A percentile compares a stretch with the other conserved stretches of the same genome.
Evolutionary conservation across 23 red algal species (phyloP).

Genomic region (Porphyridium purpureum): DNA sequence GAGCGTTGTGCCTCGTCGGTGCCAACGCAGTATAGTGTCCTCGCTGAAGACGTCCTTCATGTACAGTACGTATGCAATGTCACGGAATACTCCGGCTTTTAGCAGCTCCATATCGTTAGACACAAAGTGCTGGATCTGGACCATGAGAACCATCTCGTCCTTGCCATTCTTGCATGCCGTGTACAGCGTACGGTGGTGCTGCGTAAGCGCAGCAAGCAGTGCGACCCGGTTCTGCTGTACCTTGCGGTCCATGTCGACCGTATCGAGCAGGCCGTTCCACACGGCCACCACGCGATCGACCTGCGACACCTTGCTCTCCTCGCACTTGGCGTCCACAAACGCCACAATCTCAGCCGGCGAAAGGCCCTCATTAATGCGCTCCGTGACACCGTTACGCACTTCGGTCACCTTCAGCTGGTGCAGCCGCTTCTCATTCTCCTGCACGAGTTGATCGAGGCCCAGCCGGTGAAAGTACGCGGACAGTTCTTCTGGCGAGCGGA

Average conservation of each 20-base stretch:
- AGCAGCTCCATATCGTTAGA: constrained; percentile 63
- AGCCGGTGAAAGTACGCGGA: constrained; percentile 29
- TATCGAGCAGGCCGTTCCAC: constrained; percentile 33
- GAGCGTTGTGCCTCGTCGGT: constrained; percentile 24
- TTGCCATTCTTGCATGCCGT: constrained; percentile 21
- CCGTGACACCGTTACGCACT: constrained; percentile 23
- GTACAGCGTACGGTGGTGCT: constrained; percentile 22
- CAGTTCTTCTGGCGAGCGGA: constrained; percentile 39
- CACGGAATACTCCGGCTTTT: constrained; percentile 47
- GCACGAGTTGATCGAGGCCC: constrained; percentile 53
- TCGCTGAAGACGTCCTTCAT: constrained; percentile 51
- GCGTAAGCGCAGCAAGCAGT: constrained; percentile 25
- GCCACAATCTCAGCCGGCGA: constrained; percentile 16
- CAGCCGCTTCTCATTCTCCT: constrained; percentile 47
- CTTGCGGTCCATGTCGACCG: constrained; percentile 42
- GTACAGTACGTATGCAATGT: constrained; percentile 49
- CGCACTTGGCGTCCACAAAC: constrained; percentile 13
- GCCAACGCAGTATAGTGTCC: constrained; percentile 67
- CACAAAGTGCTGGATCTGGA: constrained; percentile 38
- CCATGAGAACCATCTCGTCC: constrained; percentile 42
- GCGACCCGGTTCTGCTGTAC: constrained; percentile 46
- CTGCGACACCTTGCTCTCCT: constrained; percentile 29
- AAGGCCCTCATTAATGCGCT: constrained; percentile 7
- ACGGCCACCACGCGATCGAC: constrained; percentile 20
- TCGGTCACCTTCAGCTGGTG: constrained; percentile 19